Evolutionary conservation across 2,329 filamentous ascomycete species (phyloP).

Genomic region (Fusarium nanum): DNA sequence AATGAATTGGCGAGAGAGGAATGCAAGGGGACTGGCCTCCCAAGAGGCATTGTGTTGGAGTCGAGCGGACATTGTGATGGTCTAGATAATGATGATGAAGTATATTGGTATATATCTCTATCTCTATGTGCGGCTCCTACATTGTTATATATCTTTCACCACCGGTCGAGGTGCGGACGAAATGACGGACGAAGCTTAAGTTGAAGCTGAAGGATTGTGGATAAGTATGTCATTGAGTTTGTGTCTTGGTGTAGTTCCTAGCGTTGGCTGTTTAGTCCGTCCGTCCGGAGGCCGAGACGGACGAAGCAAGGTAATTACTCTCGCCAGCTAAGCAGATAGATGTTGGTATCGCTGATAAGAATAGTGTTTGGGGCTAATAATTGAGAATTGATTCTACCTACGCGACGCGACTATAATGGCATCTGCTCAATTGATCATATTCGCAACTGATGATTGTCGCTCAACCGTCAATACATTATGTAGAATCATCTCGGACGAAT

Average conservation of each 20-base stretch:
- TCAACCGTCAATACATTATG: too few relatives aligned
- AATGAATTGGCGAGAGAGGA: constrained; percentile 44
- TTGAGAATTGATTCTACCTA: too few relatives aligned
- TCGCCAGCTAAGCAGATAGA: not conserved
- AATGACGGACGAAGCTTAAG: constrained; percentile 3
- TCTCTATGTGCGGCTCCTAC: not conserved
- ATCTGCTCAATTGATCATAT: too few relatives aligned
- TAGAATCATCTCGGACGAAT: not conserved
- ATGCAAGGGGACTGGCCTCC: constrained; percentile 40
- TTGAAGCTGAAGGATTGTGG: not conserved
- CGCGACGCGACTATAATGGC: too few relatives aligned
- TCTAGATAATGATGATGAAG: not conserved
- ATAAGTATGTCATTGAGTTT: not conserved
- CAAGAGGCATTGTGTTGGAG: constrained; percentile 36
- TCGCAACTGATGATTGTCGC: too few relatives aligned
- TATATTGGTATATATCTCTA: not conserved
- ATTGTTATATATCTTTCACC: constrained; percentile 23
- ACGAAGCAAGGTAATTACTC: constrained; percentile 9
- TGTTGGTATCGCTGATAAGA: not conserved
- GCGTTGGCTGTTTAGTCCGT: not conserved
- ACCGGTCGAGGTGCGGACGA: constrained; percentile 33
- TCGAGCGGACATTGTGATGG: constrained; percentile 36
- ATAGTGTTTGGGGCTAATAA: not conserved
- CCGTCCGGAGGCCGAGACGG: constrained; percentile 41
- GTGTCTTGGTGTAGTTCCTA: not conserved